Conservation (phyloP, 345 rosid genomes). For the Citrus australasica region DNA sequence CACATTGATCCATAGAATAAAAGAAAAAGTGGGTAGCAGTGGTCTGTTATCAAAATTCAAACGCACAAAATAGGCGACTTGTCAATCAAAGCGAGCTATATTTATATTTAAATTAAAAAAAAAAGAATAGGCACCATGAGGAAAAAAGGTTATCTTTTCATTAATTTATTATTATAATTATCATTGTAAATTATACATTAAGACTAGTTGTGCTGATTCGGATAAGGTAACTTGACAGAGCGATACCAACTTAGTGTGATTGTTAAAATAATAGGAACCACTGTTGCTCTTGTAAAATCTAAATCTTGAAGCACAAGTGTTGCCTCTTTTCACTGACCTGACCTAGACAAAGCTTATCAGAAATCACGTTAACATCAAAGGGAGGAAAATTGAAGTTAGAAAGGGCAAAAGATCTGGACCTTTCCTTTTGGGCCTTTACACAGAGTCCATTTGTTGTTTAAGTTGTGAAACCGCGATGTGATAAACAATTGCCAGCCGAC, state of each 20-base stretch:
- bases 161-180: not conserved
- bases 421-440: too few species aligned
- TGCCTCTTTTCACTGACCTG: slow-evolving; percentile 9
- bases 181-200: not conserved
- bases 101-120: not conserved
- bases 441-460: too few species aligned
- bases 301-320: not conserved
- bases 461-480: too few species aligned
- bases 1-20: too few species aligned
- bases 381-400: too few species aligned
- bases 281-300: not conserved
- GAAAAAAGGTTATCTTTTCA: not conserved
- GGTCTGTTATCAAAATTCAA: not conserved
- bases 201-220: not conserved
- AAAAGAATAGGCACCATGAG: not conserved
- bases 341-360: not conserved
- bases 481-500: not conserved
- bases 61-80: not conserved
- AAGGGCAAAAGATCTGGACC: too few species aligned
- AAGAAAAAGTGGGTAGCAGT: not conserved
- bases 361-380: not conserved
- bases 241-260: not conserved
- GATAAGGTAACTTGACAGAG: slow-evolving; percentile 1
- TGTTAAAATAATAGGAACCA: not conserved
- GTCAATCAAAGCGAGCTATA: slow-evolving; percentile 6